A percentile compares a stretch with the other conserved stretches of the same genome.
phyloP scores from a whole-genome alignment of 192 early-diverging fungal species.

The Pilaira anomala region DNA sequence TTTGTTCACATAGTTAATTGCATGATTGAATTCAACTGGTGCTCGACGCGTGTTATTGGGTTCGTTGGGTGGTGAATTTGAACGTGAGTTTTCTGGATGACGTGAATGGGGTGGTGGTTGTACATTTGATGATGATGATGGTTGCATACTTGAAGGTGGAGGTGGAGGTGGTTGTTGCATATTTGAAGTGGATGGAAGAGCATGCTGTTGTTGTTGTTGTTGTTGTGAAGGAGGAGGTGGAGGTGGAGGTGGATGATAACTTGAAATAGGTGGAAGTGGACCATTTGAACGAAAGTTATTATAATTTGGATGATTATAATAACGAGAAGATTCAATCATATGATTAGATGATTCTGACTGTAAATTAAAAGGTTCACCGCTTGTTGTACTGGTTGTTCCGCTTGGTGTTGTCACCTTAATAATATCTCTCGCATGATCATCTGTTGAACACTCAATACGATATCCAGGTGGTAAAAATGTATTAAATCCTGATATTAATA shows the following conservation, averaged over 20 bases:
- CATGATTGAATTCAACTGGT: slow-evolving; percentile 96
- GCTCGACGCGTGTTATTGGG: slow-evolving; percentile 38
- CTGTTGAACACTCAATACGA: slow-evolving; percentile 84
- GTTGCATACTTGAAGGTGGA: not conserved
- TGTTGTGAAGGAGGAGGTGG: not conserved
- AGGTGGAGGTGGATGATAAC: not conserved
- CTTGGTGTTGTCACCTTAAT: slow-evolving; percentile 89
- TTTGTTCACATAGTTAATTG: slow-evolving; percentile 99
- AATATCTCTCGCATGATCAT: slow-evolving; percentile 63
- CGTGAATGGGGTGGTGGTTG: not conserved
- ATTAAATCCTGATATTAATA: slow-evolving; percentile 95
- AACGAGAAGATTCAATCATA: not conserved
- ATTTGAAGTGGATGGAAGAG: not conserved
- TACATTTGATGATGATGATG: not conserved
- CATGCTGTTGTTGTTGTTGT: not conserved
- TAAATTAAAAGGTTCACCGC: slow-evolving; percentile 34
- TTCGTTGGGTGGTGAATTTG: not conserved
- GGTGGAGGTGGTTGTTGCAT: not conserved
- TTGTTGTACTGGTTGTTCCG: slow-evolving; percentile 53
- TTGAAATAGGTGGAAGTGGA: slow-evolving; percentile 1
- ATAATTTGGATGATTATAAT: not conserved
- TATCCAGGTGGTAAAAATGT: slow-evolving; percentile 98
- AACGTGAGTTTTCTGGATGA: not conserved
- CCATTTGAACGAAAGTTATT: not conserved
- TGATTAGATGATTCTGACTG: slow-evolving; percentile 2